Base-by-base conservation (phyloP, 768 basidiomycete genomes). In the Tricholoma flavovirens region DNA sequence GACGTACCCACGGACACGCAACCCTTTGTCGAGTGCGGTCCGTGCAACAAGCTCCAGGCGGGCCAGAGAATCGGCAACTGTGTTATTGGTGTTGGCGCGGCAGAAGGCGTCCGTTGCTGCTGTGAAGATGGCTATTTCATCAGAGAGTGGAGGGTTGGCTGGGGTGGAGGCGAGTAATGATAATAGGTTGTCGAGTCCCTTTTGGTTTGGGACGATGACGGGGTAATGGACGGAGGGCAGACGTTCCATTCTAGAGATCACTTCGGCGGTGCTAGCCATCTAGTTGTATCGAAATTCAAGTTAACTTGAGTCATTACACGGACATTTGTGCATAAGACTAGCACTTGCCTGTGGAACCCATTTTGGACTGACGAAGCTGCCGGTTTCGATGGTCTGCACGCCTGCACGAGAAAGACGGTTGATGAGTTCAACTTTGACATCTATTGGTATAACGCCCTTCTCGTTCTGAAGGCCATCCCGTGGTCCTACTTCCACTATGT, bases 381-480 rank as follows among this genome's bases (percentile, higher is more conserved):
- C 93, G 0, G 83, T 82, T 70, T 95, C 93, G 60, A 95, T 86
- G 55, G 75, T 82, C 58, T 75, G 73, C 62, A 84, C 66, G 0
- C 92, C 93, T 9, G 90, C 86, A 15, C 67, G 67, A 2, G 80
- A 82, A 10, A 98, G 82, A 12, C 86, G 75, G 59, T 90, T 81
- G 55, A 98, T 83, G 53, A 98, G 80, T 58, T 88, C 87, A 15
- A 86, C 81, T 69, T 95, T 95, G 57, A 87, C 72, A 26, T 81
- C 80, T 1, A 85, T 83, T 24, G 88, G 79, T 6, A 96, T 83
- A 5, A 84, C 73, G 0, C 79, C 77, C 60, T 86, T 84, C 64
- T 97, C 90, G 64, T 96, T 96, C 73, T 96, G 93, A 10, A 98
- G 77, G 1, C 94, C 94, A 70, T 98, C 94, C 26, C 94, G 77